Evolutionary conservation across 2,329 filamentous ascomycete genomes (phyloP), one percentile per base, ranked within the genome.

Genomic region (Phyllosticta paracitricarpa): DNA sequence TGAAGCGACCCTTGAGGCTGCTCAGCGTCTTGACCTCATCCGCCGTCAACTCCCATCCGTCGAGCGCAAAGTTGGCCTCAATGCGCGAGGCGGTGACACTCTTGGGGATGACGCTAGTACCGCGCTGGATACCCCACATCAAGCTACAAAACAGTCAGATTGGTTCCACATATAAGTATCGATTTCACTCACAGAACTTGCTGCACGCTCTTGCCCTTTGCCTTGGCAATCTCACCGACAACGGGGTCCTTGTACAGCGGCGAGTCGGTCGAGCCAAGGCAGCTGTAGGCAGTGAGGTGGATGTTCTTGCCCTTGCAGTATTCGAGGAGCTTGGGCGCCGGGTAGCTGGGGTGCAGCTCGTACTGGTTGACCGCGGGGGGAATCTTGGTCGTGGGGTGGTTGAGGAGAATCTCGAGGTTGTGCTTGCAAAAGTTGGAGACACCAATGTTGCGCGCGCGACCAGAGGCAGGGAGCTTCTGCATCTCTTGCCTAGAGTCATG

Each of bases 51-150:
- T 83, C 79, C 84, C 86, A 93, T 59, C 87, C 89, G 73, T 91
- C 84, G 25, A 79, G 79, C 72, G 88, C 83, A 67, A 85, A 89
- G 81, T 96, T 95, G 64, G 78, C 83, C 75, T 88, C 80, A 69
- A 96, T 91, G 52, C 90, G 83, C 59, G 79, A 79, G 66, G 85
- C 82, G 66, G 84, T 91, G 62, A 92, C 88, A 58, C 84, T 88
- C 82, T 96, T 96, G 69, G 90, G 90, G 68, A 96, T 91, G 58
- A 96, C 89, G 66, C 84, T 88, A 79, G 87, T 90, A 63, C 88
- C 89, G 71, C 91, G 86, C 73, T 89, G 84, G 61, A 95, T 77
- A 65, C 89, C 90, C 89, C 90, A 96, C 68, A 85, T 79, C 65
- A 96, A 77, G 33, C 69, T 70, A 48, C 25, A 28, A 10, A 30